These are phyloP conservation scores for Salicornia ramosissima DNA, from an alignment of 148 eudicot genomes.

Conservation along the genomic window DNA sequence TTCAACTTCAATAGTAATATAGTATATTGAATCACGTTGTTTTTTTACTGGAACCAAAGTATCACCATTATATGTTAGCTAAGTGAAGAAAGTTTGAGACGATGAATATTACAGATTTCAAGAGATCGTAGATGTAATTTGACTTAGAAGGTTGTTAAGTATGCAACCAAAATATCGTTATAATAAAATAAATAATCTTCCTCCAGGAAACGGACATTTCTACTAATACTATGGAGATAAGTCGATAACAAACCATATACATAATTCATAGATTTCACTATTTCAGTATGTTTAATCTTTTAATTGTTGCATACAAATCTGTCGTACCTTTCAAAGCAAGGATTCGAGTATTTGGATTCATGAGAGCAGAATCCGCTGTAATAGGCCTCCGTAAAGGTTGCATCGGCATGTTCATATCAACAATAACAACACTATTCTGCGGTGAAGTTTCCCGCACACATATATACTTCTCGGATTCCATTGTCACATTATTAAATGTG, in stretches of 20 bases:
- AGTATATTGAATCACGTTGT: no score
- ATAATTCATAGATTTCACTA: neutral
- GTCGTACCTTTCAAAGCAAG: slow-evolving; percentile 84
- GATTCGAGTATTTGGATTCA: slow-evolving; percentile 85
- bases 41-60: neutral
- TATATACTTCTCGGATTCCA: slow-evolving; percentile 98
- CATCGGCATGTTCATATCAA: slow-evolving; percentile 95
- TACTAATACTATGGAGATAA: no score
- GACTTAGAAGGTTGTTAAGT: no score
- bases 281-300: neutral
- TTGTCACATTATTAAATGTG: slow-evolving; percentile 91
- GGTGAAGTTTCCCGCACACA: slow-evolving; percentile 95
- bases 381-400: slow-evolving; percentile 95
- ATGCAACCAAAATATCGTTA: no score
- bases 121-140: neutral
- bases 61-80: neutral
- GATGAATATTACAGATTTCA: neutral
- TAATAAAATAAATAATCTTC: no score
- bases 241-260: neutral
- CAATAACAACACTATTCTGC: slow-evolving; percentile 89
- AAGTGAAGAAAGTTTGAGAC: neutral
- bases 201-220: no score
- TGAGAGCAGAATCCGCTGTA: slow-evolving; percentile 93
- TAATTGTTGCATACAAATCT: neutral
- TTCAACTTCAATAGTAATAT: no score